Evolutionary conservation across 805 yeast genomes (phyloP), one percentile per base, ranked within the genome.

Genomic region (Nakazawaea peltata): DNA sequence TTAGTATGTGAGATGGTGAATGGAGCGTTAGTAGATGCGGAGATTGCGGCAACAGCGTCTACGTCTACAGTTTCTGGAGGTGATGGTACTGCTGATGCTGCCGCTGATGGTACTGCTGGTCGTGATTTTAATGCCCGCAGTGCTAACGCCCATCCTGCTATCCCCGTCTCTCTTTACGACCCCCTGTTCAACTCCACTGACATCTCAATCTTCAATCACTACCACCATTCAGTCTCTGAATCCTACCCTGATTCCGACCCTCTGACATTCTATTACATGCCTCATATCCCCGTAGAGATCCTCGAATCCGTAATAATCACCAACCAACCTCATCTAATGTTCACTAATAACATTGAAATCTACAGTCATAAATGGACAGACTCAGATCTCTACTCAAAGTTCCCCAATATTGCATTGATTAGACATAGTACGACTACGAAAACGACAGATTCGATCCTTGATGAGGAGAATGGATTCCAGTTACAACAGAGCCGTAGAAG

Each of bases 201-300:
- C n/a, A n/a, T n/a, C n/a, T n/a, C n/a, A n/a, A n/a, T n/a, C n/a
- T n/a, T n/a, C n/a, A n/a, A n/a, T n/a, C n/a, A n/a, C n/a, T n/a
- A n/a, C n/a, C n/a, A n/a, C n/a, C n/a, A n/a, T n/a, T n/a, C 8
- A 21, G 24, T 21, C 24, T 21, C 24, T 8, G 24, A 21, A 8
- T 21, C 24, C 24, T 8, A 11, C 24, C 8, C 24, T 21, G 24
- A 21, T 21, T 8, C 24, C 24, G 11, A 21, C 24, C 24, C 24
- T n/a, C n/a, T n/a, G n/a, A n/a, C n/a, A n/a, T 34, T 58, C 13
- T 57, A 48, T 27, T 59, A 43, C 36, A 46, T 57, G 52, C 63
- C 65, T 0, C 65, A 59, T 44, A 42, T 49, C 9, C 63, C 63
- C 2, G 49, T 57, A 4, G 39, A 37, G 5, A 39, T 49, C 2